These are phyloP conservation scores for Paraphaeosphaeria minitans DNA, from an alignment of 2,329 filamentous ascomycete genomes.

Conservation along the genomic window DNA sequence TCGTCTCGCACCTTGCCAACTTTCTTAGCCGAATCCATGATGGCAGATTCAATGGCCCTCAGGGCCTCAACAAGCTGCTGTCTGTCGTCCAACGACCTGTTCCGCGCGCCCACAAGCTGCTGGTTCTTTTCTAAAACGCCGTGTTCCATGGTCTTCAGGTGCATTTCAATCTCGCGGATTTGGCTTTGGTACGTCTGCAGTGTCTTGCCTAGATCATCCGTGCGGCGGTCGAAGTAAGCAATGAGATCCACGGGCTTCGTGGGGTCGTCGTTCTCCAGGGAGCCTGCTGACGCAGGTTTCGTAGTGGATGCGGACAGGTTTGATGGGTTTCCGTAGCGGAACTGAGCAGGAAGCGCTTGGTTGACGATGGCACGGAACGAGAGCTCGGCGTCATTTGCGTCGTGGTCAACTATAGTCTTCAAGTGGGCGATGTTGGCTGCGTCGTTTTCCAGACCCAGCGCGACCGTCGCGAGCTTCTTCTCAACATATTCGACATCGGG, in stretches of 20 bases:
- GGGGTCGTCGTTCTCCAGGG: constrained; percentile 41
- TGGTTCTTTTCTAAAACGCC: constrained; percentile 52
- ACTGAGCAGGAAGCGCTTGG: constrained; percentile 70
- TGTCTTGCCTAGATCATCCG: constrained; percentile 46
- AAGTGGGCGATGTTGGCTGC: constrained; percentile 63
- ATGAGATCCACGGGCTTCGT: constrained; percentile 51
- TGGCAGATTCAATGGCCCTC: constrained; percentile 56
- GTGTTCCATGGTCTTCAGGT: constrained; percentile 55
- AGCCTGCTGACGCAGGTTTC: constrained; percentile 30
- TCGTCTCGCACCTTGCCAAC: constrained; percentile 55
- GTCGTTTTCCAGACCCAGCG: constrained; percentile 67
- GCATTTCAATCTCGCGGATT: constrained; percentile 55
- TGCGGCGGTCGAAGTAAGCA: constrained; percentile 52
- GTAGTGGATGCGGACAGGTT: constrained; percentile 39
- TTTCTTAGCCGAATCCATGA: constrained; percentile 53
- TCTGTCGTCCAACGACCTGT: constrained; percentile 45
- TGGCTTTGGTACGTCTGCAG: constrained; percentile 50
- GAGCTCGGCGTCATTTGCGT: constrained; percentile 71
- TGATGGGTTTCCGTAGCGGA: constrained; percentile 58
- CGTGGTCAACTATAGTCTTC: constrained; percentile 64
- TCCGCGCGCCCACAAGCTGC: constrained; percentile 45
- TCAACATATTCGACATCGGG: constrained; percentile 69
- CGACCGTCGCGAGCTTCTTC: constrained; percentile 66
- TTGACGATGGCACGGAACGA: constrained; percentile 77
- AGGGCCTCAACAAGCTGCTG: constrained; percentile 54